Evolutionary conservation across 768 basidiomycete genomes (phyloP), one percentile per base, ranked within the genome.

Genomic region (Hydnomerulius pinastri): DNA sequence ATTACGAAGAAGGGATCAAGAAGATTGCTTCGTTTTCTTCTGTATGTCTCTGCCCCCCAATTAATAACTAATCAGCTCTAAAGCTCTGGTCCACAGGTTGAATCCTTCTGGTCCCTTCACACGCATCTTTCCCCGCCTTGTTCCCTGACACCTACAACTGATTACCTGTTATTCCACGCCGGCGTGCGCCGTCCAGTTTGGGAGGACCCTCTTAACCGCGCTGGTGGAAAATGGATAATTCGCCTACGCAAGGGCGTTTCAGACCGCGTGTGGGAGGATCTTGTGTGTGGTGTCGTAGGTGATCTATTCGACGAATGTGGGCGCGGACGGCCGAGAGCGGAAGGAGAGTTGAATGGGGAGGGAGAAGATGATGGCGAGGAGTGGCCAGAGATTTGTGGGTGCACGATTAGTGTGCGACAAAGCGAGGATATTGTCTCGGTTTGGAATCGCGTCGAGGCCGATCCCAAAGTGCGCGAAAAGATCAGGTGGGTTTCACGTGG

Each of bases 161-260:
- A 98, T 71, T 92, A 96, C 55, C 84, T 98, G 27, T 80, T 97
- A 56, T 97, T 98, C 74, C 91, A 94, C 59, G 75, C 82, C 2
- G 86, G 85, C 33, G 77, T 98, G 50, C 85, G 87, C 20, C 80
- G 92, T 36, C 95, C 96, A 1, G 88, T 96, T 3, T 98, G 96
- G 96, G 96, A 98, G 67, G 94, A 97, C 68, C 88, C 92, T 12
- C 74, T 92, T 48, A 97, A 97, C 67, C 68, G 84, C 42, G 67
- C 82, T 13, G 95, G 95, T 23, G 95, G 94, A 4, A 96, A 95
- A 70, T 98, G 94, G 90, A 96, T 96, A 43, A 80, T 98, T 50
- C 88, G 96, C 46, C 78, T 98, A 41, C 82, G 85, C 59, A 97
- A 98, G 65, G 92, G 92, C 37, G 79, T 95, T 29, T 84, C 90